Evolutionary conservation across 352 stramenopile species (phyloP), one percentile per base, ranked within the genome.

Genomic region (Pythium myriotylum): DNA sequence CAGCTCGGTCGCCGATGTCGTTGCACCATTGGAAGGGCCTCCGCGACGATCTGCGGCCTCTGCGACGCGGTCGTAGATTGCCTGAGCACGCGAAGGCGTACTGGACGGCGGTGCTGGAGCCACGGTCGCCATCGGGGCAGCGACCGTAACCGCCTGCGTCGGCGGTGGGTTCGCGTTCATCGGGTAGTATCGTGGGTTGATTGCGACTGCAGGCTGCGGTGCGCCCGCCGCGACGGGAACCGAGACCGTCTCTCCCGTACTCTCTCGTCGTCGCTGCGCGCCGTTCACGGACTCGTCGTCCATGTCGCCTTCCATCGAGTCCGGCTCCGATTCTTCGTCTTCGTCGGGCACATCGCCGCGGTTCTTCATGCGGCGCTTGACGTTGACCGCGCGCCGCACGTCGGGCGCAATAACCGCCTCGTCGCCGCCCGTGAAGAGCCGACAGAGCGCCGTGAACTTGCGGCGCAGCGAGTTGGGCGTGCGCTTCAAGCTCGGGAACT

Each of bases 401-500:
- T 67, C 59, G 8, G 59, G 27, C 33, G 51, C 14, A n/a, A 57
- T 26, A n/a, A 10, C 1, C 23, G 42, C 23, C 41, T 67, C 59
- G 17, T 67, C 59, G 1, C 19, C 22, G 43, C 32, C 26, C 3
- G 14, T 26, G 12, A 42, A 16, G 9, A 35, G n/a, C 0, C 59
- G 50, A 24, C 59, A 67, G 0, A 67, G 42, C 39, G 59, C 42
- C 33, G 52, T 22, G n/a, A 67, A 67, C 43, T 67, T 67, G 59
- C 59, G 59, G 1, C 59, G 59, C 42, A 67, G 33, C 14, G 59
- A 67, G 33, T 55, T 55, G 9, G 59, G 19, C 39, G 59, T 56
- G 16, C 59, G 59, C 32, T 51, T 54, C 1, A 67, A 46, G 37
- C 59, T 67, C 33, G 59, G 59, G 43, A 67, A 67, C 51, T 67